Evolutionary conservation across 257 asterid species (phyloP).

Genomic region (Anisodus tanguticus): DNA sequence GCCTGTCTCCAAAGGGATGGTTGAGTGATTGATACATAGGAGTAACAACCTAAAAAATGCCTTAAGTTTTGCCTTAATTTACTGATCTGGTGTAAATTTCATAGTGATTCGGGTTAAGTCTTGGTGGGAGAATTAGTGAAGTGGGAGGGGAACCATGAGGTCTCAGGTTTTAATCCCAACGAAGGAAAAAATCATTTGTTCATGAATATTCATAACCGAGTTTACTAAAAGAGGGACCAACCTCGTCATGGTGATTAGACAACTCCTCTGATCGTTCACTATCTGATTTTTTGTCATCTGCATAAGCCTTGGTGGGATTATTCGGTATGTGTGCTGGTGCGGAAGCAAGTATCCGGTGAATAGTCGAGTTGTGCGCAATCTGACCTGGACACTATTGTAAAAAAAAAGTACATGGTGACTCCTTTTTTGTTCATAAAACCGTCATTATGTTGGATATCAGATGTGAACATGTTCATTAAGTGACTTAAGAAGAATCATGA

Average conservation of each 20-base stretch:
- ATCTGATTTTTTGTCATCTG: background rate
- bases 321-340: background rate
- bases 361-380: background rate
- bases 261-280: background rate
- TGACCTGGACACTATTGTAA: background rate
- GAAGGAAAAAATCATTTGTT: background rate
- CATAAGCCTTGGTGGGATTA: background rate
- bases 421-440: background rate
- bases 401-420: background rate
- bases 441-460: background rate
- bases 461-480: background rate
- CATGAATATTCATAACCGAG: background rate
- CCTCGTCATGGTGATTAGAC: background rate
- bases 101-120: background rate
- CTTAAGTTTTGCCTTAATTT: background rate
- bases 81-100: background rate
- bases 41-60: background rate
- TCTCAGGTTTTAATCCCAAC: background rate
- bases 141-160: background rate
- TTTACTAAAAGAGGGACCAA: background rate
- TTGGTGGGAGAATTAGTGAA: background rate
- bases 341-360: background rate
- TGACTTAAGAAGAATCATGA: background rate
- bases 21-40: constrained; percentile 5
- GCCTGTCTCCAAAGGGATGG: background rate